Evolutionary conservation across 1,284 basidiomycete genomes (phyloP), one percentile per base, ranked within the genome.

Genomic region (Tilletia walkeri): DNA sequence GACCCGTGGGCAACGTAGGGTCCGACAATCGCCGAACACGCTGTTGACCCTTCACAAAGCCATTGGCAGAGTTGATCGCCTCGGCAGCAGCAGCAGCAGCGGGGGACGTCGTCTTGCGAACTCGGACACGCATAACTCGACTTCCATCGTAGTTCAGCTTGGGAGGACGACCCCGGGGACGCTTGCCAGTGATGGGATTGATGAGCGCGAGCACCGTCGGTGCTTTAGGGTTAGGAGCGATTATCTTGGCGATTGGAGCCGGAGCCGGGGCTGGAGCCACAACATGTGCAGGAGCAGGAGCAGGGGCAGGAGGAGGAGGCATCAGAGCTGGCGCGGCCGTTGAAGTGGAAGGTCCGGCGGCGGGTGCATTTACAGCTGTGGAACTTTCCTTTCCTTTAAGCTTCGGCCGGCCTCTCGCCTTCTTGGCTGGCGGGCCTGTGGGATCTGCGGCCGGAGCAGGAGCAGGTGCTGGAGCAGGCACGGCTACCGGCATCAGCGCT

Each of bases 21-120:
- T 63, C 59, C 34, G 59, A 63, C 9, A 63, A 36, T 9, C 59
- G 34, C 16, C 59, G 59, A 14, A 63, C 36, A 34, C 59, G 59
- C 59, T 63, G 59, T 20, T 63, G 59, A 14, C 59, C 59, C 14
- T 63, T 63, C 36, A 63, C 59, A 41, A 63, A 63, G 36, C 59
- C 59, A 39, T 63, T 63, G 36, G 59, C 59, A 9, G 38, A 14
- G 59, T 63, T 63, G 30, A 63, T 63, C 34, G 59, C 59, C 59
- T 63, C 59, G 36, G 59, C 59, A 34, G 39, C 18, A 5, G 59
- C 59, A 14, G 59, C 59, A 6, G 59, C 34, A 36, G 59, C 59
- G 36, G 59, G 36, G 30, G 34, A 38, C 16, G 59, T 63, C 12
- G 59, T 39, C 34, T 63, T 63, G 59, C 59, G 59, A 10, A 63